Evolutionary conservation across 164 flowering plant species (phyloP).

Genomic region (Buxus sempervirens): DNA sequence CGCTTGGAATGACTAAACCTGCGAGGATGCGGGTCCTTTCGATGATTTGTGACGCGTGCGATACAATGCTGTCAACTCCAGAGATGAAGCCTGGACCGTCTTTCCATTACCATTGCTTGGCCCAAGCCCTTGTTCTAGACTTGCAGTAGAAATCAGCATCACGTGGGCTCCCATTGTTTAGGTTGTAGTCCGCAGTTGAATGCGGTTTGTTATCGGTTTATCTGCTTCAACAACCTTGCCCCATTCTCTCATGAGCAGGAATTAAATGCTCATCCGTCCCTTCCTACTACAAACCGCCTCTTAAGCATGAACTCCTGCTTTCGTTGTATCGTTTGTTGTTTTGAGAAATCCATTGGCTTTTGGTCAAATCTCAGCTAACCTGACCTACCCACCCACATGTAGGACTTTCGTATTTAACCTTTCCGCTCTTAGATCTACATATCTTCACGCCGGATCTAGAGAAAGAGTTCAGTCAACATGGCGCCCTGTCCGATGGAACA

Average conservation of each 20-base stretch:
- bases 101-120: no score
- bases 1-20: no score
- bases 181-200: neutral
- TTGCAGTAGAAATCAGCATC: no score
- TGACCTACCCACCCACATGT: neutral
- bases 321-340: no score
- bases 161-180: no score
- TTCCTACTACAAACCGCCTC: neutral
- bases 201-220: neutral
- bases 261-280: neutral
- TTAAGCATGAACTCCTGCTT: neutral
- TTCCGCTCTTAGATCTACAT: neutral
- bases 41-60: no score
- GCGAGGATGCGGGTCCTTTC: no score
- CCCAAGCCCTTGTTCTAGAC: no score
- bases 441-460: neutral
- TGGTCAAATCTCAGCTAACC: neutral
- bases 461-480: neutral
- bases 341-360: neutral
- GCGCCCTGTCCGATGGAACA: conserved; percentile 1
- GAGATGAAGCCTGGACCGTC: no score
- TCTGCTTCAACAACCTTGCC: neutral
- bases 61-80: no score
- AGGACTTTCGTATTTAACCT: neutral
- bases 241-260: neutral